These are phyloP conservation scores for Mortierella sp. DNA, from an alignment of 371 early-diverging fungal species.

Conservation along the genomic window DNA sequence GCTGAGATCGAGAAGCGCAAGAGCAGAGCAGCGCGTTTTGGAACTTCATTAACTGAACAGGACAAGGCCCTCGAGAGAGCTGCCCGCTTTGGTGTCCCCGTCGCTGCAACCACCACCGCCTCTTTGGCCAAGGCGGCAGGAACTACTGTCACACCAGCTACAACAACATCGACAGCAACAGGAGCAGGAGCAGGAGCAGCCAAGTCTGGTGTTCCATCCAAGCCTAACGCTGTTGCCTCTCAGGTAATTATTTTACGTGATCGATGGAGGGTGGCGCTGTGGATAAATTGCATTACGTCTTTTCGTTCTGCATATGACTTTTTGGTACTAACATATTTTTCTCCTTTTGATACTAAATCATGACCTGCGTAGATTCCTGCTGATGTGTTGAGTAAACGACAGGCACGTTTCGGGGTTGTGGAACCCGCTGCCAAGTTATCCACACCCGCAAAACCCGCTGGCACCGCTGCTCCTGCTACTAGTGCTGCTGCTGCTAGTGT, in stretches of 20 bases:
- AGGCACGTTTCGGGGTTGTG: constrained; percentile 44
- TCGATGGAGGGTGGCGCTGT: background rate
- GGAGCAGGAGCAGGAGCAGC: constrained; percentile 11
- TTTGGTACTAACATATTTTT: background rate
- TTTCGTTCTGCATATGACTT: background rate
- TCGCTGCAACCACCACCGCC: constrained; percentile 25
- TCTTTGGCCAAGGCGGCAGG: constrained; percentile 39
- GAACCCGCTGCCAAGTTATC: constrained; percentile 17
- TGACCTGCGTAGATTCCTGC: constrained; percentile 20
- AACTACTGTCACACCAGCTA: constrained; percentile 1
- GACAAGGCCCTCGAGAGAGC: constrained; percentile 64
- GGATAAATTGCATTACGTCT: background rate
- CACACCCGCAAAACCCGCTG: background rate
- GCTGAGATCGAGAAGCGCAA: constrained; percentile 59
- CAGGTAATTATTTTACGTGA: constrained; percentile 18
- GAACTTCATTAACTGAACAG: constrained; percentile 44
- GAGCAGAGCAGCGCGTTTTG: constrained; percentile 60
- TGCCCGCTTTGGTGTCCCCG: constrained; percentile 70
- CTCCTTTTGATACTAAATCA: background rate
- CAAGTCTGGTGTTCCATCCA: constrained; percentile 31
- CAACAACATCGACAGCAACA: constrained; percentile 1
- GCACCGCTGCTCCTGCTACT: background rate
- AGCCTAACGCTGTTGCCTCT: constrained; percentile 22
- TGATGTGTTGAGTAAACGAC: constrained; percentile 42
- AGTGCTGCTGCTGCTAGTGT: constrained; percentile 1